These are phyloP conservation scores for Psophocarpus tetragonolobus DNA, from an alignment of 306 rosid genomes.

Conservation along the genomic window DNA sequence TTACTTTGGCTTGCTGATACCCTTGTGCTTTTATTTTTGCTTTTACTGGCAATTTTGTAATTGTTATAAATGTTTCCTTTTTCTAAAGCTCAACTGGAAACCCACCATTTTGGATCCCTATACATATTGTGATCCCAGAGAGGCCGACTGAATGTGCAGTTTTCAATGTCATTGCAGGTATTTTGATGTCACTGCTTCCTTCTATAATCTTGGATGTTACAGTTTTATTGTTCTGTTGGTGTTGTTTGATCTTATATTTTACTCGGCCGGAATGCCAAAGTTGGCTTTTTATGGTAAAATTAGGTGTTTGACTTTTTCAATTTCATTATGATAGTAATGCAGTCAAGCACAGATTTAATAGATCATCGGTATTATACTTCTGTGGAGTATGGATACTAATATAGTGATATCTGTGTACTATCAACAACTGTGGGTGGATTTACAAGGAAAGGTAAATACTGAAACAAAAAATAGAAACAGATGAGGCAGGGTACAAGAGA, in stretches of 20 bases:
- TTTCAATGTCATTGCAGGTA: constrained; percentile 92
- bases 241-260: constrained; percentile 34
- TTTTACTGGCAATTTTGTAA: constrained; percentile 20
- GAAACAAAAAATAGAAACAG: constrained; percentile 13
- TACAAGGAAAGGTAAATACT: background rate
- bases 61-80: constrained; percentile 18
- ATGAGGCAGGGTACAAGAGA: background rate
- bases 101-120: constrained; percentile 96
- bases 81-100: constrained; percentile 67
- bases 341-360: background rate
- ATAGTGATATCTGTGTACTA: background rate
- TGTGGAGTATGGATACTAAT: no score
- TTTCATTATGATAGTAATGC: background rate
- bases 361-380: background rate
- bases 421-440: background rate
- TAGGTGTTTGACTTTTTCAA: constrained; percentile 5
- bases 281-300: background rate
- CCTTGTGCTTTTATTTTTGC: constrained; percentile 9
- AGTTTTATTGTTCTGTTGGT: background rate
- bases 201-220: background rate
- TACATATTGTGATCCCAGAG: constrained; percentile 91
- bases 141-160: constrained; percentile 92
- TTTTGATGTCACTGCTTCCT: constrained; percentile 27
- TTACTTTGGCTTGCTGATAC: constrained; percentile 19
- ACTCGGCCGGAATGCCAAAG: constrained; percentile 1